A percentile compares a stretch with the other conserved stretches of the same genome.
These are phyloP conservation scores for Oemleria cerasiformis DNA, from an alignment of 306 rosid genomes.

Conservation along the genomic window DNA sequence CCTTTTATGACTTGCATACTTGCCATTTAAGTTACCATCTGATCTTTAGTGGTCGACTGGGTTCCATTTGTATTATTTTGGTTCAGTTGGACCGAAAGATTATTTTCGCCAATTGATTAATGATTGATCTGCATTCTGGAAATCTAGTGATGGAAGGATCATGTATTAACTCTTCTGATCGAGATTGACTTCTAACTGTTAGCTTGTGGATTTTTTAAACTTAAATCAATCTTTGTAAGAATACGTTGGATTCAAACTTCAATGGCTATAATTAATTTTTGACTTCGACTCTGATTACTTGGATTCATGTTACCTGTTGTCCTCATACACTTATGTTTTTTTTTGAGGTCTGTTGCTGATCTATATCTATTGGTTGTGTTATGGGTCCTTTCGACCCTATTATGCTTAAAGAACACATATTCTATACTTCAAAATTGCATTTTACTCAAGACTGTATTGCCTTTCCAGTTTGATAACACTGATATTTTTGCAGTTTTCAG, in stretches of 20 bases:
- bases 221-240: neutral
- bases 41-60: neutral
- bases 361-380: neutral
- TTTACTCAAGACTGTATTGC: neutral
- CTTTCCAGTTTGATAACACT: neutral
- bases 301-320: neutral
- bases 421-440: neutral
- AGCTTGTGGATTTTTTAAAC: neutral
- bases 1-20: neutral
- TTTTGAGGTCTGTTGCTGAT: neutral
- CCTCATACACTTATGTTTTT: neutral
- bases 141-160: constrained; percentile 4
- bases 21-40: neutral
- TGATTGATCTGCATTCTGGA: neutral
- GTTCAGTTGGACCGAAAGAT: neutral
- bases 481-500: constrained; percentile 52
- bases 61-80: neutral
- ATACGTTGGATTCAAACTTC: neutral
- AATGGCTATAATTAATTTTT: neutral
- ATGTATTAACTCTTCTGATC: neutral
- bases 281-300: neutral
- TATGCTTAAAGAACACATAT: neutral
- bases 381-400: neutral
- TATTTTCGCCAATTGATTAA: neutral
- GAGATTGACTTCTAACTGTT: neutral